Evolutionary conservation across 306 rosid species (phyloP), one percentile per base, ranked within the genome.

Genomic region (Datisca glomerata): DNA sequence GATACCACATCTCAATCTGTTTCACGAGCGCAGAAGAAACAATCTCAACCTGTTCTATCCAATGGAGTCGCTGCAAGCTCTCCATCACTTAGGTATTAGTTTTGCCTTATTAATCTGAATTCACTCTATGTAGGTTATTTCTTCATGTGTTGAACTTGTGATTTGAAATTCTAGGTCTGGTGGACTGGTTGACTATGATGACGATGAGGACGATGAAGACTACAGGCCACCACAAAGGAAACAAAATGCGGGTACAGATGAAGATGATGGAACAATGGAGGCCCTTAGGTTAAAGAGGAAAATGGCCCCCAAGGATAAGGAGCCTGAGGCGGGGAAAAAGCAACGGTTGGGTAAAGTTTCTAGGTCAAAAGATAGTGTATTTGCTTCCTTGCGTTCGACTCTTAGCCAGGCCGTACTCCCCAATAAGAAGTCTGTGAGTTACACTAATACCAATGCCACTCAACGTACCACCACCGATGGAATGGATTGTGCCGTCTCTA

Each of bases 121-220:
- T 31, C 12, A 28, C 23, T 47, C 31, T 20, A 20, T 16, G 33
- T 17, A 19, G 19, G 12, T 38, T 19, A 55, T 40, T 34, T 50
- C 23, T 19, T 12, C 44, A 32, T 14, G 24, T 32, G 18, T 25
- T 31, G 41, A 20, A 59, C 21, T 49, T 58, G 40, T 37, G 48
- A 53, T 55, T 56, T 74, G 43, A 44, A 72, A 80, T 67, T 71
- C 80, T 29, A 80, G 74, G 40, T 57, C 93, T 57, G 79, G 75
- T 51, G 93, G 86, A 55, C 74, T 87, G 57, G 97, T 87, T 34
- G 97, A 87, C 46, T 87, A 87, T 47, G 97, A 76, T 18, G 97
- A 87, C 41, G 97, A 87, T 25, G 96, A 86, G 64, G 96, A 87
- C 5, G 94, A 87, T 45, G 87, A 79, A 52, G 93, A 82, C 68